Conservation (phyloP, 768 basidiomycete species). For the Suillus subluteus region DNA sequence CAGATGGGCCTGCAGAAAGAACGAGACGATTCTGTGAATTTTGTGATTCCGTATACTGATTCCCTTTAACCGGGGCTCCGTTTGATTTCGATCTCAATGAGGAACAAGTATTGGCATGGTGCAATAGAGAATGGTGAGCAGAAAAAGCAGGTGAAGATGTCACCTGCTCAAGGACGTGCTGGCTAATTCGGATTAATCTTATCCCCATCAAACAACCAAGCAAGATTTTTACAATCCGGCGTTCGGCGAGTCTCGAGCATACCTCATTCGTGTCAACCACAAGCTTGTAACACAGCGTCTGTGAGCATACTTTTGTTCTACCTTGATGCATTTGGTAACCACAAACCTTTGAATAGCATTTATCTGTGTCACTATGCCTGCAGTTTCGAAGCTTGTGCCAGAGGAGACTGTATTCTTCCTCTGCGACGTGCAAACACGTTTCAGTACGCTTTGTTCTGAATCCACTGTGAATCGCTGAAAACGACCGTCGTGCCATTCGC, state of each 20-base stretch:
- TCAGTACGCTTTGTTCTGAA: slow-evolving; percentile 51
- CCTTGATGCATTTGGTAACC: neutral
- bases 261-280: neutral
- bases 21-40: neutral
- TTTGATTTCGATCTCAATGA: neutral
- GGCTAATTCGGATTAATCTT: neutral
- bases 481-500: slow-evolving; percentile 19
- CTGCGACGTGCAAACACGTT: slow-evolving; percentile 82
- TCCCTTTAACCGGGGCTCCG: neutral
- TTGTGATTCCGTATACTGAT: neutral
- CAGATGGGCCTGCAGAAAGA: neutral
- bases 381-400: slow-evolving; percentile 43
- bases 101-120: neutral
- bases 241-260: neutral
- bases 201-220: neutral
- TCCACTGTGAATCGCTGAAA: neutral
- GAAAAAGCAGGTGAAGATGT: neutral
- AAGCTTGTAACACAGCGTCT: neutral
- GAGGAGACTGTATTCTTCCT: slow-evolving; percentile 65
- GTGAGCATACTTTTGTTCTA: neutral
- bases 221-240: neutral
- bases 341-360: too few relatives aligned
- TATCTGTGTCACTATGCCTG: slow-evolving; percentile 21
- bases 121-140: neutral
- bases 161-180: neutral